Evolutionary conservation across 176 grass and related monocot species (phyloP).

Genomic region (Hordeum vulgare): MorexV3_pseudomolecules_assembly NC_058521.1:523789948-523790447

Average conservation of each 20-base stretch:
- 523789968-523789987: slow-evolving; percentile 37
- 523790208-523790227: slow-evolving; percentile 64
- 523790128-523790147: slow-evolving; percentile 46
- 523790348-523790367: slow-evolving; percentile 48
- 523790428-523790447: slow-evolving; percentile 97
- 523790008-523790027: neutral
- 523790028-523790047: neutral
- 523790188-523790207: slow-evolving; percentile 62
- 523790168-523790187: slow-evolving; percentile 55
- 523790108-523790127: slow-evolving; percentile 49
- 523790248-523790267: slow-evolving; percentile 62
- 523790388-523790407: slow-evolving; percentile 36
- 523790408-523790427: slow-evolving; percentile 44
- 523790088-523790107: slow-evolving; percentile 43
- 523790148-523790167: slow-evolving; percentile 46
- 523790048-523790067: slow-evolving; percentile 25
- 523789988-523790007: neutral
- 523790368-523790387: slow-evolving; percentile 39
- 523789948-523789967: slow-evolving; percentile 63
- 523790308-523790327: slow-evolving; percentile 61
- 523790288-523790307: slow-evolving; percentile 37
- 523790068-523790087: slow-evolving; percentile 40
- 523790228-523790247: slow-evolving; percentile 65
- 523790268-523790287: slow-evolving; percentile 44
- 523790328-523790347: slow-evolving; percentile 41